Evolutionary conservation across 2,329 filamentous ascomycete species (phyloP).

Genomic region (Scedosporium dehoogii): DNA sequence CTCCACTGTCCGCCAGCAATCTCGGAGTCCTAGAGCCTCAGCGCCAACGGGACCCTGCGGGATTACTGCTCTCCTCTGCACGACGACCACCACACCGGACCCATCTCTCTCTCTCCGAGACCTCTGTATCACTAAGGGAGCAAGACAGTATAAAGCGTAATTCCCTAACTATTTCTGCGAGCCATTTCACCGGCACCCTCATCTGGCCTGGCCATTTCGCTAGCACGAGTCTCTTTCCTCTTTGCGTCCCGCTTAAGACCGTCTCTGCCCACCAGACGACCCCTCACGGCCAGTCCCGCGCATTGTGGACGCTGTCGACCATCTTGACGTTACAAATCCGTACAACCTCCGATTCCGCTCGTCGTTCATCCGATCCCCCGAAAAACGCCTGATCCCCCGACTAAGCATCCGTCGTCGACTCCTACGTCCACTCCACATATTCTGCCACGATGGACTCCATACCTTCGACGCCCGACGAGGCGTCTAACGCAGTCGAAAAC

Average conservation of each 20-base stretch:
- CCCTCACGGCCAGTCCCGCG: neutral
- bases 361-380: neutral
- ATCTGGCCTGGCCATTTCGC: no score
- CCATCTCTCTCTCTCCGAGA: neutral
- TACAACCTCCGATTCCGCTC: neutral
- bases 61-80: neutral
- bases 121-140: no score
- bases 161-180: no score
- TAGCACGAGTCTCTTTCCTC: no score
- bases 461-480: slow-evolving; percentile 38
- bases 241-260: no score
- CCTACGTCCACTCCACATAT: neutral
- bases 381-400: neutral
- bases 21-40: no score
- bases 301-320: no score
- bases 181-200: no score
- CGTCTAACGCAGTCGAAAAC: slow-evolving; percentile 21
- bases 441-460: slow-evolving; percentile 20
- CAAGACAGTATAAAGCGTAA: no score
- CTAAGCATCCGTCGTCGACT: neutral
- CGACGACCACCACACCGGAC: neutral
- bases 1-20: no score
- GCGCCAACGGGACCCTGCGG: no score
- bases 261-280: no score
- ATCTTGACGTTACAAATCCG: neutral